Base-by-base conservation (phyloP, 2,329 filamentous ascomycete genomes). In the Penicillium italicum region DNA sequence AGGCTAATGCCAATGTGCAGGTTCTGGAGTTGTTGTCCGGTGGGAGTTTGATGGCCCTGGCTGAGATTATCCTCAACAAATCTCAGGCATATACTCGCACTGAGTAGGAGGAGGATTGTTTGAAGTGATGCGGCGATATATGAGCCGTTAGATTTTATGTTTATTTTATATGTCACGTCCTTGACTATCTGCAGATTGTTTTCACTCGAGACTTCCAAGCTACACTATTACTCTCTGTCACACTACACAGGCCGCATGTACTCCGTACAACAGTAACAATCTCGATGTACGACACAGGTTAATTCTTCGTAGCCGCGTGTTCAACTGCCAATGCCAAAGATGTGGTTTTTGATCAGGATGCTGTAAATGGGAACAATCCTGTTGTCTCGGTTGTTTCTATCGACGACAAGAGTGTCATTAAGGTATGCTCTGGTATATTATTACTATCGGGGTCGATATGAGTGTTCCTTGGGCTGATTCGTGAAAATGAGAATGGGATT, bases 381-480 rank as follows among this genome's bases (percentile, higher is more conserved):
- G 50, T 67, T 30, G 53, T 75, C 24, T 62, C 59, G 16, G 61
- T 74, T 36, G 64, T 73, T 31, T 61, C 73, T 5, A 50, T 67
- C 20, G 72, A 75, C 55, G 72, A 69, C 2, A 57, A 69, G 50
- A 64, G 74, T 56, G 50, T 71, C 8, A 63, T 60, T 22, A 75
- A 74, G 24, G 72, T 1, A 65, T 74, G 61, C 62, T 74, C 36
- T 70, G 68, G 2, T 75, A 75, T 37, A 66, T 74, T 26, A 75
- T 24, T 24, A 24, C 70, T 2, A 63, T 74, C n/a, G 70, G 70
- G 69, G 66, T 72, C 18, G 66, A 73, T 46, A 63, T 65, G 10
- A 45, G n/a, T 36, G 34, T 5, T 18, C 4, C 4, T 18, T 4
- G 18, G 9, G 11, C 34, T 37, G 34, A 37, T 18, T 37, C 16